Evolutionary conservation across 345 rosid species (phyloP), one percentile per base, ranked within the genome.

Genomic region (Camelina laxa): DNA sequence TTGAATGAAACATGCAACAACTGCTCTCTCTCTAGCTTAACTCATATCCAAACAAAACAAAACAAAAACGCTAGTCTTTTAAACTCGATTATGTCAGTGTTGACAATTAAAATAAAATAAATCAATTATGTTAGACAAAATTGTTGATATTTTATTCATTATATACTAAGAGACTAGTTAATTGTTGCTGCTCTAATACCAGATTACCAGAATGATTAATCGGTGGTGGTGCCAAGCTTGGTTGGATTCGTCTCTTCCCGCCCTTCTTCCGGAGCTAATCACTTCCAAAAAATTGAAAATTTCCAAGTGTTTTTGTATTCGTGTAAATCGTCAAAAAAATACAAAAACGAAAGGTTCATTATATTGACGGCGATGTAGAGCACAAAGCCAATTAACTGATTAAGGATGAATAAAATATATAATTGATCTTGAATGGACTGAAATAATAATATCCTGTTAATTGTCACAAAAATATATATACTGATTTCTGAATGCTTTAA

Each of bases 1-100:
- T n/a, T n/a, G n/a, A n/a, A n/a, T 65, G 48, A 65, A 27, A 49
- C 80, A 64, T 71, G 72, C 72, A 77, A 70, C 14, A 30, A 65
- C 61, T 65, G 64, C 62, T 48, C 27, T 50, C 27, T 50, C 24
- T 27, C 30, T 27, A 27, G 30, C 30, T 0, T 59, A 59, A 67
- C 45, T 65, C 65, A 6, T 15, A 20, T 30, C 31, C 4, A 22
- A n/a, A 6, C 10, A 21, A 41, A 51, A 62, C 35, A 31, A 31
- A 24, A 24, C 27, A 27, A 33, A 47, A 41, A 33, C 21, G 60
- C 21, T 24, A 55, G 1, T 33, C 36, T 60, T 60, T 51, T 21
- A 14, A 30, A 69, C 65, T 30, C 42, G 9, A 56, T 35, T 65
- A 65, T 65, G 41, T 0, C 22, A 35, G 31, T 45, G 4, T 56